These are phyloP conservation scores for Raffaelea albimanens DNA, from an alignment of 2,329 filamentous ascomycete genomes.

Conservation along the genomic window DNA sequence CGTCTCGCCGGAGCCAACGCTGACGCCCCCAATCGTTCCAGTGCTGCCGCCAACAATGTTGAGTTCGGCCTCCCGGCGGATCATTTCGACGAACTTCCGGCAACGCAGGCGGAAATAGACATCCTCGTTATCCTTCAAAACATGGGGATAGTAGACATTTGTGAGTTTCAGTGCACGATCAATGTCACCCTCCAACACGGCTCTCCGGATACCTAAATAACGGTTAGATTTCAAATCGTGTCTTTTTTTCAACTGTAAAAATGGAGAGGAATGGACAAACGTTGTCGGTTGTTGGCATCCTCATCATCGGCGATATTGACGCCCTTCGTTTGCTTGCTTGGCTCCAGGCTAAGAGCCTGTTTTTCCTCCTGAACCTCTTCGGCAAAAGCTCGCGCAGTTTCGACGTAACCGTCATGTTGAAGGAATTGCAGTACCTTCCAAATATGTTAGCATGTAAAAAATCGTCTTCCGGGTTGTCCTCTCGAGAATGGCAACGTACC, in stretches of 20 bases:
- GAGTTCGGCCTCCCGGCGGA: conserved; percentile 62
- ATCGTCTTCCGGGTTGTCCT: too few relatives aligned
- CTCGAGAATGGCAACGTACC: conserved; percentile 27
- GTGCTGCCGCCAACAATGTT: conserved; percentile 36
- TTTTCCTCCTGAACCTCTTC: conserved; percentile 70
- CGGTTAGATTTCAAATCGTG: neutral
- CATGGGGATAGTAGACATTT: conserved; percentile 65
- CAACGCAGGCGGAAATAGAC: conserved; percentile 84
- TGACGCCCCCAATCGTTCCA: conserved; percentile 25
- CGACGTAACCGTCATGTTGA: conserved; percentile 90
- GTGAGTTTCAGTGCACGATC: conserved; percentile 82
- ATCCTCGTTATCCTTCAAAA: conserved; percentile 70
- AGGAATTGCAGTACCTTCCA: conserved; percentile 67
- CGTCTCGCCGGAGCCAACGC: neutral
- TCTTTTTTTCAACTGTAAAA: neutral
- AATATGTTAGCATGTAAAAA: neutral
- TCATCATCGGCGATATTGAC: conserved; percentile 70
- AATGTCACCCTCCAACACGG: conserved; percentile 86
- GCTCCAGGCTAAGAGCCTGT: conserved; percentile 53
- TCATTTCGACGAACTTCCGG: conserved; percentile 93
- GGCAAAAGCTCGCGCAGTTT: conserved; percentile 82
- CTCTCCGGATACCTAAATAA: conserved; percentile 64
- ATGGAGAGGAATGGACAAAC: conserved; percentile 38
- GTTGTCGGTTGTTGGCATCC: conserved; percentile 78
- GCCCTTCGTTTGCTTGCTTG: conserved; percentile 40